Evolutionary conservation across 108 stramenopile species (phyloP).

Genomic region (Stephanodiscus triporus): DNA sequence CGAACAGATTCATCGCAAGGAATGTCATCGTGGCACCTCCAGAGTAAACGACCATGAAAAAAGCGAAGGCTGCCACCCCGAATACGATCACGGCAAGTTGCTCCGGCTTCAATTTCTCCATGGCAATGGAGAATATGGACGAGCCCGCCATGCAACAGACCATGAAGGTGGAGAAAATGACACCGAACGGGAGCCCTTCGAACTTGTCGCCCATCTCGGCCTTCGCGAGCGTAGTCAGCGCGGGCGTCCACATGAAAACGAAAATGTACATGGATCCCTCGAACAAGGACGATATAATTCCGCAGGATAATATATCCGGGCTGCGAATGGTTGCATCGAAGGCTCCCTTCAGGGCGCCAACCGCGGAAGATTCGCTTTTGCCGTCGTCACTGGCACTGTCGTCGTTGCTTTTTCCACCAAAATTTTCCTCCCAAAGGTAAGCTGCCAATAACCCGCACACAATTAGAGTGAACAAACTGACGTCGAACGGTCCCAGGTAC

Average conservation of each 20-base stretch:
- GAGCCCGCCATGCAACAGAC: slow-evolving; percentile 93
- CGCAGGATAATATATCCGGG: slow-evolving; percentile 79
- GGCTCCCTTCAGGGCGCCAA: slow-evolving; percentile 58
- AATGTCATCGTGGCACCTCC: slow-evolving; percentile 68
- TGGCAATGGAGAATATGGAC: slow-evolving; percentile 79
- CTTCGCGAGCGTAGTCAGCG: slow-evolving; percentile 60
- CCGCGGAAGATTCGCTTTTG: slow-evolving; percentile 22
- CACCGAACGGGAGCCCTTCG: slow-evolving; percentile 83
- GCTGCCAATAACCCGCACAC: slow-evolving; percentile 72
- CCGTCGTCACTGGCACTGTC: slow-evolving; percentile 36
- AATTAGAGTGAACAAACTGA: slow-evolving; percentile 79
- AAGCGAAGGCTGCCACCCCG: slow-evolving; percentile 64
- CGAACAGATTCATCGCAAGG: slow-evolving; percentile 92
- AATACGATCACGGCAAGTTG: slow-evolving; percentile 66
- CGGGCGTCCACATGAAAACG: slow-evolving; percentile 98
- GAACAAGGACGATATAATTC: slow-evolving; percentile 88
- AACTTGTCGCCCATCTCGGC: slow-evolving; percentile 43
- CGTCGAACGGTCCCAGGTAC: slow-evolving; percentile 94
- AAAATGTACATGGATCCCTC: slow-evolving; percentile 96
- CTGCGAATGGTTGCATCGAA: slow-evolving; percentile 60
- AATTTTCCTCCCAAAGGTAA: slow-evolving; percentile 95
- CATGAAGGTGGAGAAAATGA: slow-evolving; percentile 97
- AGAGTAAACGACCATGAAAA: slow-evolving; percentile 64
- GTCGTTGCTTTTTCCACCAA: slow-evolving; percentile 59
- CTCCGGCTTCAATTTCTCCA: slow-evolving; percentile 72